A percentile compares a stretch with the other conserved stretches of the same genome.
These are phyloP conservation scores for Plantago ovata DNA, from an alignment of 257 asterid species.

Conservation along the genomic window DNA sequence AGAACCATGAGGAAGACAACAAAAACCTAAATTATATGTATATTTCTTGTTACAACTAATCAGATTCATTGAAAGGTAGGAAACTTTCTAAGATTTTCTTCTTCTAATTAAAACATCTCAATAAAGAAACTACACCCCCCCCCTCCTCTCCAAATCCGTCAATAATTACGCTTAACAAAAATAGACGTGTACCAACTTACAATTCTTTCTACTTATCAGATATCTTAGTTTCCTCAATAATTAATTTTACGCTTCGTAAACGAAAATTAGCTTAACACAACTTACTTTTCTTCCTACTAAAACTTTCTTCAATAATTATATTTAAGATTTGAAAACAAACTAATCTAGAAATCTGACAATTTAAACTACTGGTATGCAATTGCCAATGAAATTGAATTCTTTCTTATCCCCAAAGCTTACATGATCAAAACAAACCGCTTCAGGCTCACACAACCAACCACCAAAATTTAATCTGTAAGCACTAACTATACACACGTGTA, in stretches of 20 bases:
- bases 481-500: conserved; percentile 13
- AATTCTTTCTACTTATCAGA: too few relatives aligned
- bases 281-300: too few relatives aligned
- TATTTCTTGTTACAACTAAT: conserved; percentile 6
- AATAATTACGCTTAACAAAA: too few relatives aligned
- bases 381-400: conserved; percentile 4
- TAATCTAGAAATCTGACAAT: too few relatives aligned
- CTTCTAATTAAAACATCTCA: neutral
- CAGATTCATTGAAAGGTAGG: neutral
- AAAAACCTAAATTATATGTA: conserved; percentile 7
- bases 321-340: too few relatives aligned
- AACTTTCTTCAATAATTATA: too few relatives aligned
- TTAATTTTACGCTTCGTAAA: too few relatives aligned
- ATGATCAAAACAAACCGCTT: conserved; percentile 14
- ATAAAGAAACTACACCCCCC: too few relatives aligned
- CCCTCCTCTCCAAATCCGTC: too few relatives aligned
- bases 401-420: conserved; percentile 10
- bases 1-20: neutral
- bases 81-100: neutral
- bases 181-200: too few relatives aligned
- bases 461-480: conserved; percentile 23
- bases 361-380: neutral
- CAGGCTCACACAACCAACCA: conserved; percentile 15
- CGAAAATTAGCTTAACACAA: too few relatives aligned
- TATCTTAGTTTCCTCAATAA: too few relatives aligned